A percentile compares a stretch with the other conserved stretches of the same genome.
Conservation (phyloP, 768 basidiomycete species). For the Lactarius sp. region DNA sequence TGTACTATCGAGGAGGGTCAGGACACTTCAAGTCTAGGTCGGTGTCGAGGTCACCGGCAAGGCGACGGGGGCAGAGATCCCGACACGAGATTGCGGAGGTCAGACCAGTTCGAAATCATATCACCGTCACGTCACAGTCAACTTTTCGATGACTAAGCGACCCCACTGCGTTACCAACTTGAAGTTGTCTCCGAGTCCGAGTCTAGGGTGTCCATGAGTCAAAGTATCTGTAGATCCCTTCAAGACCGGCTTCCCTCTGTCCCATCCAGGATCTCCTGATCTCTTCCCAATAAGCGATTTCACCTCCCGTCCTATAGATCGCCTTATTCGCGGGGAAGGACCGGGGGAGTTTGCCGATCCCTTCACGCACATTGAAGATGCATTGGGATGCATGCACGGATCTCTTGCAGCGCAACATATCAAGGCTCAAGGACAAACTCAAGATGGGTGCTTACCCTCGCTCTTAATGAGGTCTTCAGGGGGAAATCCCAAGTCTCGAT, state of each 20-base stretch:
- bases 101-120: too few relatives aligned
- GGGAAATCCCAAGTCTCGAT: slow-evolving; percentile 58
- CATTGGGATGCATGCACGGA: slow-evolving; percentile 91
- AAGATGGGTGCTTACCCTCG: slow-evolving; percentile 76
- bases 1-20: too few relatives aligned
- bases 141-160: too few relatives aligned
- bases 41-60: too few relatives aligned
- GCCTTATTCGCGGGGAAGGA: slow-evolving; percentile 67
- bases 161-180: too few relatives aligned
- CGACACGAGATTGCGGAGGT: too few relatives aligned
- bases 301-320: slow-evolving; percentile 58
- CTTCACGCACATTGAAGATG: slow-evolving; percentile 87
- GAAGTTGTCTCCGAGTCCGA: too few relatives aligned
- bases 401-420: slow-evolving; percentile 72
- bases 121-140: too few relatives aligned
- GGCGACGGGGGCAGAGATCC: too few relatives aligned
- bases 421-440: slow-evolving; percentile 80
- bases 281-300: slow-evolving; percentile 47
- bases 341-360: slow-evolving; percentile 69
- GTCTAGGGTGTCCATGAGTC: slow-evolving; percentile 7
- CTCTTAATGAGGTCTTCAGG: slow-evolving; percentile 52
- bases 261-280: slow-evolving; percentile 31
- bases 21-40: too few relatives aligned
- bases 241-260: slow-evolving; percentile 37
- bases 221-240: slow-evolving; percentile 28